phyloP scores from a whole-genome alignment of 2,329 filamentous ascomycete species.

The Fusarium torreyae region DNA sequence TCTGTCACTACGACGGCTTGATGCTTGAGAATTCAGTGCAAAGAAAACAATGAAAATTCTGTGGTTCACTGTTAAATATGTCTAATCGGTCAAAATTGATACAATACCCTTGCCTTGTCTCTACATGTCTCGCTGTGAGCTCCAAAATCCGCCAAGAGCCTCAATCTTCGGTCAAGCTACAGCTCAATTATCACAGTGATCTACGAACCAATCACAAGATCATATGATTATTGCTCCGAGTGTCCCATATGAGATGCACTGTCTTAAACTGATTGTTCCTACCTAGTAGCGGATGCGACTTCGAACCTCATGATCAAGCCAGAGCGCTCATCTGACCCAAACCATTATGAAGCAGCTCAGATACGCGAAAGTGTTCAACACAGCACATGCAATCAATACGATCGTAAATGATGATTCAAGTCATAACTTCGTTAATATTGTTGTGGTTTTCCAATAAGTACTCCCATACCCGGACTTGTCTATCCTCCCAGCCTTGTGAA shows the following conservation, averaged over 20 bases:
- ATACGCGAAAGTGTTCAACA: no score
- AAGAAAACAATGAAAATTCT: background rate
- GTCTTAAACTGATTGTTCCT: background rate
- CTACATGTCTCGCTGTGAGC: background rate
- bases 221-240: conserved; percentile 2
- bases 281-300: background rate
- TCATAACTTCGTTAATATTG: conserved; percentile 43
- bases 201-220: conserved; percentile 4
- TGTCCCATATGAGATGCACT: background rate
- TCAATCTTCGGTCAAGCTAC: background rate
- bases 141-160: background rate
- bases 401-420: background rate
- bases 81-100: conserved; percentile 1
- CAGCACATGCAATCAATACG: background rate
- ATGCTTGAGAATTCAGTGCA: conserved; percentile 1
- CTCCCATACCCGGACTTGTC: conserved; percentile 27
- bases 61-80: no score
- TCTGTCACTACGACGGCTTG: background rate
- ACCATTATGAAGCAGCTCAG: background rate
- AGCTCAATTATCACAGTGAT: conserved; percentile 4
- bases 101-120: background rate
- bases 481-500: conserved; percentile 21
- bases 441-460: conserved; percentile 39
- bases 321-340: background rate
- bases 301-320: conserved; percentile 9